Conservation (phyloP, 228 moss, liverwort and hornwort genomes). For the Sphagnum fallax region DNA sequence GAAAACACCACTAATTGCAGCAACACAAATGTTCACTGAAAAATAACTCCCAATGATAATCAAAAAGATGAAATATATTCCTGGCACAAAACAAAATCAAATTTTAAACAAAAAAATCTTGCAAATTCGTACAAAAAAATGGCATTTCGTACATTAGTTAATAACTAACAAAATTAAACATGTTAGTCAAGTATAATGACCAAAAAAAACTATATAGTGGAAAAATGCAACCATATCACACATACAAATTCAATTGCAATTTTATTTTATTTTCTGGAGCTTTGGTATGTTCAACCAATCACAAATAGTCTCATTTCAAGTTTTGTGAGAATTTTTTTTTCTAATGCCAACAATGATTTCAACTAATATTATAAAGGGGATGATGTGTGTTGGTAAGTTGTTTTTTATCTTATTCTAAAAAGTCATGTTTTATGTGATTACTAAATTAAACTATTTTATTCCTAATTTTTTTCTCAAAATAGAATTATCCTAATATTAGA, state of each 20-base stretch:
- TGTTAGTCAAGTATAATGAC: constrained; percentile 40
- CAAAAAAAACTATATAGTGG: constrained; percentile 46
- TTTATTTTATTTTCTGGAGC: neutral
- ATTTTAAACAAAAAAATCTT: constrained; percentile 3
- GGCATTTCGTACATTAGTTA: neutral
- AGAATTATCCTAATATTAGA: too few relatives aligned
- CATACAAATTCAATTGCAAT: neutral
- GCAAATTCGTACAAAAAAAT: neutral
- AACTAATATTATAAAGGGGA: too few relatives aligned
- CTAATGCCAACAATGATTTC: too few relatives aligned
- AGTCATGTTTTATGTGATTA: too few relatives aligned
- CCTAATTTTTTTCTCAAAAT: too few relatives aligned
- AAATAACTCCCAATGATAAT: constrained; percentile 79
- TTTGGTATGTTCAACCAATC: too few relatives aligned
- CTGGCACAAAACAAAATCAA: constrained; percentile 16
- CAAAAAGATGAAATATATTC: constrained; percentile 45
- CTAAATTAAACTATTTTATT: too few relatives aligned
- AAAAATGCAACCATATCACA: neutral
- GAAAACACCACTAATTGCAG: constrained; percentile 84
- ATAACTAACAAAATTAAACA: constrained; percentile 1
- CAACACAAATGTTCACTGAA: constrained; percentile 72
- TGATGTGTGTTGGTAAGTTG: neutral
- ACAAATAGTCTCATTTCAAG: too few relatives aligned
- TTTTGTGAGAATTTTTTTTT: too few relatives aligned
- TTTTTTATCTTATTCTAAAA: too few relatives aligned